Evolutionary conservation across 192 early-diverging fungal genomes (phyloP).

Genomic region (Spinellus fusiger): DNA sequence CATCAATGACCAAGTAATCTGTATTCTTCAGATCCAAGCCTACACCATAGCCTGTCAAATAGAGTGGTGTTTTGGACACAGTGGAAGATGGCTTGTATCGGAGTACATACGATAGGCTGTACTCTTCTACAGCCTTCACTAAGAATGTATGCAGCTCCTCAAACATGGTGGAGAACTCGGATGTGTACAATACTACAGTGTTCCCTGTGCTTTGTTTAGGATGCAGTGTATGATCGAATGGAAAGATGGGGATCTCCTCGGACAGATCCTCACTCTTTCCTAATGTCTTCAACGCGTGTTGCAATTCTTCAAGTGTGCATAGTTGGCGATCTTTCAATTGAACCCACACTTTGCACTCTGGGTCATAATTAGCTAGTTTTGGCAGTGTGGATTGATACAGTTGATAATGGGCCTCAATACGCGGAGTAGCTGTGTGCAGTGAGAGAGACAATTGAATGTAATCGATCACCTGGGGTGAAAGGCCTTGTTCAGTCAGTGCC

Average conservation of each 20-base stretch:
- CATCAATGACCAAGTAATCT: constrained; percentile 95
- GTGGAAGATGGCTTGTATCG: constrained; percentile 59
- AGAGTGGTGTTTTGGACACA: constrained; percentile 26
- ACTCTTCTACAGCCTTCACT: constrained; percentile 37
- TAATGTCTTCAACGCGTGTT: constrained; percentile 18
- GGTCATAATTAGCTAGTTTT: constrained; percentile 40
- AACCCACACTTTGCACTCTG: constrained; percentile 54
- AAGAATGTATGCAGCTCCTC: constrained; percentile 50
- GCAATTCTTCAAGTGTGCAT: constrained; percentile 48
- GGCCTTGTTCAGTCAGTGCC: constrained; percentile 41
- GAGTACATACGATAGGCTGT: constrained; percentile 56
- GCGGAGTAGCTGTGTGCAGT: constrained; percentile 65
- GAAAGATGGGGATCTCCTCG: constrained; percentile 28
- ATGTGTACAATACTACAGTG: constrained; percentile 71
- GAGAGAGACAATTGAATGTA: constrained; percentile 67
- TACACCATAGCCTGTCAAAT: constrained; percentile 86
- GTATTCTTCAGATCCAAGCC: constrained; percentile 93
- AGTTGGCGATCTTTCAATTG: constrained; percentile 66
- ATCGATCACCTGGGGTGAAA: constrained; percentile 41
- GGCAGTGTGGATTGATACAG: constrained; percentile 66
- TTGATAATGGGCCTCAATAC: constrained; percentile 79
- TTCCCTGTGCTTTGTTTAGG: constrained; percentile 6
- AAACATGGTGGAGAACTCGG: constrained; percentile 57
- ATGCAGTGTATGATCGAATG: constrained; percentile 57
- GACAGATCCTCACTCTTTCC: constrained; percentile 1